phyloP scores from a whole-genome alignment of 2,329 filamentous ascomycete species.

The Nemania sp. region DNA sequence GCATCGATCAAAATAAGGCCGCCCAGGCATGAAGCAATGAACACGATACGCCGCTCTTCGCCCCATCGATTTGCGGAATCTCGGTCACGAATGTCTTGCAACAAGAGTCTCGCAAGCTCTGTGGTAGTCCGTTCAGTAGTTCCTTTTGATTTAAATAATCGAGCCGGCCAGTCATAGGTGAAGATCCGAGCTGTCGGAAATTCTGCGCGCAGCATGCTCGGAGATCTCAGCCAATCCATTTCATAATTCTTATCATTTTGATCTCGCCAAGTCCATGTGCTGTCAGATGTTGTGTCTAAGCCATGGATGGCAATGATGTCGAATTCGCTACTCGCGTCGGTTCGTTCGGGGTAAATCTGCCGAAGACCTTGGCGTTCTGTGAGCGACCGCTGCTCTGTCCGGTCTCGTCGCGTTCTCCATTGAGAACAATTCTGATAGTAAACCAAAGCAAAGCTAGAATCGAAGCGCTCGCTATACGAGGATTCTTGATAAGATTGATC shows the following conservation, averaged over 20 bases:
- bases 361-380: too few species aligned
- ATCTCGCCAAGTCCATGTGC: neutral
- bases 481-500: too few species aligned
- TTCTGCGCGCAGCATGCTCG: neutral
- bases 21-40: slow-evolving; percentile 1
- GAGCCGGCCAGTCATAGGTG: neutral
- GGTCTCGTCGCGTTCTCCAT: too few species aligned
- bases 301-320: neutral
- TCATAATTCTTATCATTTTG: neutral
- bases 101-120: neutral
- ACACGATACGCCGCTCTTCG: neutral
- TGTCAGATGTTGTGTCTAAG: neutral
- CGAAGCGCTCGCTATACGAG: too few species aligned
- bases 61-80: neutral
- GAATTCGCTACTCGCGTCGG: neutral
- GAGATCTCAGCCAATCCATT: neutral
- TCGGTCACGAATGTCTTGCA: neutral
- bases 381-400: too few species aligned
- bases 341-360: too few species aligned
- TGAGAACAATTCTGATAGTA: too few species aligned
- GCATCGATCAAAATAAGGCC: neutral
- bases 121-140: neutral
- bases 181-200: neutral
- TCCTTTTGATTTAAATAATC: neutral
- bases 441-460: too few species aligned